Percentiles rank a stretch among this genome's conserved stretches.
phyloP scores from a whole-genome alignment of 2,329 filamentous ascomycete genomes.

The Phoma sp. region DNA sequence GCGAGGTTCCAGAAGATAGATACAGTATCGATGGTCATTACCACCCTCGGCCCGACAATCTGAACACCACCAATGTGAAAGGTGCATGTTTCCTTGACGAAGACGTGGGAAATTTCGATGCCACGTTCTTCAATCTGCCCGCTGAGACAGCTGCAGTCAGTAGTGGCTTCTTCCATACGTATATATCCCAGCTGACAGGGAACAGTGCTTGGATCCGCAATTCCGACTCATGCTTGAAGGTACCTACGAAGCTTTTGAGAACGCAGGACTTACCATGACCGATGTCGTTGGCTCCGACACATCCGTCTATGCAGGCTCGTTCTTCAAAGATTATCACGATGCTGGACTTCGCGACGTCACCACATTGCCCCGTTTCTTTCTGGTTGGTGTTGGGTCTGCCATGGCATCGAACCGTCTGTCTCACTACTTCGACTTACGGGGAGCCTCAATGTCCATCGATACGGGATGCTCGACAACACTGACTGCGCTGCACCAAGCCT shows the following conservation, averaged over 20 bases:
- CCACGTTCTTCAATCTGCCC: slow-evolving; percentile 35
- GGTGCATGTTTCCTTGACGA: neutral
- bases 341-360: neutral
- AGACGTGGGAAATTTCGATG: slow-evolving; percentile 38
- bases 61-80: too few relatives aligned
- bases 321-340: slow-evolving; percentile 22
- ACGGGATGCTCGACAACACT: too few relatives aligned
- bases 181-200: too few relatives aligned
- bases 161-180: neutral
- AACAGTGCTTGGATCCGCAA: slow-evolving; percentile 28
- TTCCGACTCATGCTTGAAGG: slow-evolving; percentile 37
- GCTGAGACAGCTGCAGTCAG: slow-evolving; percentile 25
- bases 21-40: slow-evolving; percentile 28
- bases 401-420: too few relatives aligned
- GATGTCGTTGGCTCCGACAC: slow-evolving; percentile 26
- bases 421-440: too few relatives aligned
- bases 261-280: slow-evolving; percentile 15
- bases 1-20: slow-evolving; percentile 32
- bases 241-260: slow-evolving; percentile 48
- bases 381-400: too few relatives aligned
- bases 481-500: too few relatives aligned
- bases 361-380: neutral
- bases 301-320: slow-evolving; percentile 24
- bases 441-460: too few relatives aligned
- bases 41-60: slow-evolving; percentile 6